Conservation (phyloP, 805 yeast genomes). For the Pichia nakasei region DNA sequence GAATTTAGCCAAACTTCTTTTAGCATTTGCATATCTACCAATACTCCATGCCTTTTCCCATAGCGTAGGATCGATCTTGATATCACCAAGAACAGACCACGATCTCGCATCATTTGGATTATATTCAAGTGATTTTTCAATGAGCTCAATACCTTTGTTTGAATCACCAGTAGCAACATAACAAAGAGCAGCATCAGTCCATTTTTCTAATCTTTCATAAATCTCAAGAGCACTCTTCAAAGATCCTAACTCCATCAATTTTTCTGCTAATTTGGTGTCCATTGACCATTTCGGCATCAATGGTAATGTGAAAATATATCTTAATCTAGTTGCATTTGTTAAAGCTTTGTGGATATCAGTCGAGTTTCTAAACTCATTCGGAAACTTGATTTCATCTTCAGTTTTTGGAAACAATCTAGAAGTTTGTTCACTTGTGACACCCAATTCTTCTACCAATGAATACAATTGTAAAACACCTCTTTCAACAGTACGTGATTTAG, state of each 20-base stretch:
- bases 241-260: conserved; percentile 76
- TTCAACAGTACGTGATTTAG: conserved; percentile 78
- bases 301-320: conserved; percentile 66
- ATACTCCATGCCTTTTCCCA: conserved; percentile 88
- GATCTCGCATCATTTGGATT: conserved; percentile 79
- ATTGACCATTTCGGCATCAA: conserved; percentile 77
- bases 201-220: conserved; percentile 67
- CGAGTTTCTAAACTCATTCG: conserved; percentile 12
- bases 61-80: conserved; percentile 59
- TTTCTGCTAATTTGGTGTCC: conserved; percentile 78
- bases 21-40: conserved; percentile 78
- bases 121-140: conserved; percentile 42
- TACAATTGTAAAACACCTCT: conserved; percentile 92
- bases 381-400: conserved; percentile 21
- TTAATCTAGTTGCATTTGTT: conserved; percentile 44
- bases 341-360: conserved; percentile 14
- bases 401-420: conserved; percentile 42
- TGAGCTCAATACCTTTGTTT: conserved; percentile 50
- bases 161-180: conserved; percentile 78
- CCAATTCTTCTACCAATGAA: conserved; percentile 81
- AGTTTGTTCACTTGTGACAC: conserved; percentile 48
- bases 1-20: conserved; percentile 69
- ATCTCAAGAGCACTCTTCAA: conserved; percentile 83
- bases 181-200: conserved; percentile 83
- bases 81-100: conserved; percentile 75